A percentile compares a stretch with the other conserved stretches of the same genome.
phyloP scores from a whole-genome alignment of 2,329 filamentous ascomycete species.

The Macrophomina pseudophaseolina region DNA sequence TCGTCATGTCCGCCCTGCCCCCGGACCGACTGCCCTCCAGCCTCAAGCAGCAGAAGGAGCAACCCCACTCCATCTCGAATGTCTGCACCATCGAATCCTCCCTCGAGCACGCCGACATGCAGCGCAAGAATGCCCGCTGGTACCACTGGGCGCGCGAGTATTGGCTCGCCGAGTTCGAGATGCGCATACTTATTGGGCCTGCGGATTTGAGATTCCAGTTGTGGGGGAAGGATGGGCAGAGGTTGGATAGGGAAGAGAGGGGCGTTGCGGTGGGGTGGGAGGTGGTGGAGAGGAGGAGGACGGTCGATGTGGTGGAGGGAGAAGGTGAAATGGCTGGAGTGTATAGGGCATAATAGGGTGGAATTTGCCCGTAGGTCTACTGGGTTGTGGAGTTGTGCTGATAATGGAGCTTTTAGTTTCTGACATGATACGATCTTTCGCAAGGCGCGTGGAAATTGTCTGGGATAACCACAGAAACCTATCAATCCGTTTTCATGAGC shows the following conservation, averaged over 20 bases:
- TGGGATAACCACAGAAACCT: too few relatives aligned
- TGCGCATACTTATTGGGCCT: conserved; percentile 32
- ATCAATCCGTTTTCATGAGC: too few relatives aligned
- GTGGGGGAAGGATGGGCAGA: neutral
- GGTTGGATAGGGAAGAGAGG: neutral
- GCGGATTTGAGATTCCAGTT: conserved; percentile 32
- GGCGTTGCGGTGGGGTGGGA: neutral
- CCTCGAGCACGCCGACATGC: neutral
- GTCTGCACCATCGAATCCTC: conserved; percentile 29
- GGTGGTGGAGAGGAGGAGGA: neutral
- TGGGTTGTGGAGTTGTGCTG: too few relatives aligned
- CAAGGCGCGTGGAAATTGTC: too few relatives aligned
- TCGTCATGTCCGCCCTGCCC: conserved; percentile 24
- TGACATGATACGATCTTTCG: too few relatives aligned
- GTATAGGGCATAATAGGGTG: neutral
- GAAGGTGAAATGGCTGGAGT: neutral
- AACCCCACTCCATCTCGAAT: conserved; percentile 14
- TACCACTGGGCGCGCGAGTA: conserved; percentile 29
- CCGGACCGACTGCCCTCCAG: conserved; percentile 1
- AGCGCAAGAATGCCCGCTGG: conserved; percentile 30
- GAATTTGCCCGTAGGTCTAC: neutral
- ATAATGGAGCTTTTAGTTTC: too few relatives aligned
- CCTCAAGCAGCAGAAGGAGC: conserved; percentile 28
- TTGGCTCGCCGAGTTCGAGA: conserved; percentile 29
- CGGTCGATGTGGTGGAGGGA: neutral